Evolutionary conservation across 257 asterid species (phyloP).

Genomic region (Solanum chiquidenum): DNA sequence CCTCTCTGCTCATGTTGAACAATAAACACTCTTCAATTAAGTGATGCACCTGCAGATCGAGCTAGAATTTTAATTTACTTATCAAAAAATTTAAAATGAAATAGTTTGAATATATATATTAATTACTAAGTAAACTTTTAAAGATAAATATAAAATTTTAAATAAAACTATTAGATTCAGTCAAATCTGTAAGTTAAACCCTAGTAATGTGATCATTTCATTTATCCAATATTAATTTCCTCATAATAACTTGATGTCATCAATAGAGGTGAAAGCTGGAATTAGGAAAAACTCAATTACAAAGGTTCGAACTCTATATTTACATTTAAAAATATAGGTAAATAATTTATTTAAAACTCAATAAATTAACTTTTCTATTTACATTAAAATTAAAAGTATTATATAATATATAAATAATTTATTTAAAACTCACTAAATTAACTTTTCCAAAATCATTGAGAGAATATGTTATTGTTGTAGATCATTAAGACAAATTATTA

Average conservation of each 20-base stretch:
- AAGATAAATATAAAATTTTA: neutral
- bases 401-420: neutral
- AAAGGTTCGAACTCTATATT: neutral
- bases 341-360: neutral
- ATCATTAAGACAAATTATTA: neutral
- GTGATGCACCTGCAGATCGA: slow-evolving; percentile 24
- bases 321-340: neutral
- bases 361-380: neutral
- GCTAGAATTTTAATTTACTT: neutral
- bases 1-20: slow-evolving; percentile 36
- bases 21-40: slow-evolving; percentile 39
- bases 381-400: neutral
- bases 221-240: neutral
- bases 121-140: neutral
- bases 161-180: neutral
- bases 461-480: neutral
- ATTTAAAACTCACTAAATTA: neutral
- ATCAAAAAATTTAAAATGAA: neutral
- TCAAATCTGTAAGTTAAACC: neutral
- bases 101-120: neutral
- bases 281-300: neutral
- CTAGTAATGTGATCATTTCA: neutral
- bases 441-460: neutral
- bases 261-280: neutral
- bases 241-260: neutral